A percentile compares a stretch with the other conserved stretches of the same genome.
These are phyloP conservation scores for Ganoderma meredithae DNA, from an alignment of 1,284 basidiomycete species.

Conservation along the genomic window DNA sequence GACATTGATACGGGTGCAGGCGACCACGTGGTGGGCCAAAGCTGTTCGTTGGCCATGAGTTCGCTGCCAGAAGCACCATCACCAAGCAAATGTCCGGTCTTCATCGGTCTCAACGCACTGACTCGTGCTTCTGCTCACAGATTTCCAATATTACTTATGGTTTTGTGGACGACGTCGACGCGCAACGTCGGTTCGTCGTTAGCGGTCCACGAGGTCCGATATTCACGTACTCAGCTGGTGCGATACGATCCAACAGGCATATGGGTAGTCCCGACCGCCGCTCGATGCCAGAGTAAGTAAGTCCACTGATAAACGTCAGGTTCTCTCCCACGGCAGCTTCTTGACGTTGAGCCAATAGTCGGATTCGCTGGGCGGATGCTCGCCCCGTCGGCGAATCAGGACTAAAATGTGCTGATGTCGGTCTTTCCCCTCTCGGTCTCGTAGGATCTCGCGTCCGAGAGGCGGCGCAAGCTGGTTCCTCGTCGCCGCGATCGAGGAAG, in stretches of 20 bases:
- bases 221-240: not conserved
- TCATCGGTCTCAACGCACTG: constrained; percentile 1
- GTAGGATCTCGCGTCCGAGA: not conserved
- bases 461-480: not conserved
- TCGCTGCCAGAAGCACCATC: not conserved
- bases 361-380: not conserved
- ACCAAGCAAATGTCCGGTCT: not conserved
- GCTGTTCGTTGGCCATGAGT: not conserved
- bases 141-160: not conserved
- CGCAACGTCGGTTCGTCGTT: not conserved
- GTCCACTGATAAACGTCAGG: not conserved
- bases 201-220: not conserved
- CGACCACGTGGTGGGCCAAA: not conserved
- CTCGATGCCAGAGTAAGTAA: not conserved
- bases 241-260: not conserved
- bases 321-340: not conserved
- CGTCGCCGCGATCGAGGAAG: not conserved
- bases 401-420: too few relatives aligned
- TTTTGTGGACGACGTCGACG: not conserved
- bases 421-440: too few relatives aligned
- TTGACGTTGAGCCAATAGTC: not conserved
- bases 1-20: not conserved
- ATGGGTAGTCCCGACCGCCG: not conserved
- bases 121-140: not conserved
- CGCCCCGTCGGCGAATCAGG: not conserved